Conservation (phyloP, 768 basidiomycete genomes). For the Leccinum ochraceum region DNA sequence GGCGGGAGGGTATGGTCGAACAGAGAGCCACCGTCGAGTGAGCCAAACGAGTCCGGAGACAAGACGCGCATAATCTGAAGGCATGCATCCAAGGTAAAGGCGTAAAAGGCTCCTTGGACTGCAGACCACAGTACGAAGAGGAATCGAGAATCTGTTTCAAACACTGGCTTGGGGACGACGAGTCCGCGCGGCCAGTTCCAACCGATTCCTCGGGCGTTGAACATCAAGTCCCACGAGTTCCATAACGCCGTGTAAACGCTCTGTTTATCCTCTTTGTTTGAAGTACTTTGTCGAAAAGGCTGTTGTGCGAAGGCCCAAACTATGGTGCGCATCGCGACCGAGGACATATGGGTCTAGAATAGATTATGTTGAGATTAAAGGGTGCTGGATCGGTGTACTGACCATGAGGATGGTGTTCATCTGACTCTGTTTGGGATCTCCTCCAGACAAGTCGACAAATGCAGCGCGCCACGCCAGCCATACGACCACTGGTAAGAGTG, state of each 20-base stretch:
- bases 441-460: slow-evolving; percentile 25
- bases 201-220: slow-evolving; percentile 28
- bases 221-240: slow-evolving; percentile 30
- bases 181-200: slow-evolving; percentile 30
- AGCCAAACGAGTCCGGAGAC: slow-evolving; percentile 40
- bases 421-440: slow-evolving; percentile 11
- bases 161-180: slow-evolving; percentile 14
- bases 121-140: slow-evolving; percentile 14
- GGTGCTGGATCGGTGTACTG: slow-evolving; percentile 1
- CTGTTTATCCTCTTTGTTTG: neutral
- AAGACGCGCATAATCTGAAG: slow-evolving; percentile 28
- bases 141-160: slow-evolving; percentile 14
- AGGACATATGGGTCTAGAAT: slow-evolving; percentile 15
- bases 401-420: slow-evolving; percentile 24
- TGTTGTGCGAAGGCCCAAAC: slow-evolving; percentile 21
- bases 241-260: slow-evolving; percentile 20
- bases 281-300: slow-evolving; percentile 11
- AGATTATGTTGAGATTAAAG: neutral
- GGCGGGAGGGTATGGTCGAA: slow-evolving; percentile 37
- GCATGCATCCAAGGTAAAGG: slow-evolving; percentile 16
- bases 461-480: slow-evolving; percentile 45
- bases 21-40: slow-evolving; percentile 34
- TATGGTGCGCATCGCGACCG: slow-evolving; percentile 16
- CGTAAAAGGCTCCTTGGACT: slow-evolving; percentile 1
- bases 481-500: slow-evolving; percentile 48